Conservation (phyloP, 495 filamentous ascomycete genomes). For the Chaetomium cochliodes region DNA sequence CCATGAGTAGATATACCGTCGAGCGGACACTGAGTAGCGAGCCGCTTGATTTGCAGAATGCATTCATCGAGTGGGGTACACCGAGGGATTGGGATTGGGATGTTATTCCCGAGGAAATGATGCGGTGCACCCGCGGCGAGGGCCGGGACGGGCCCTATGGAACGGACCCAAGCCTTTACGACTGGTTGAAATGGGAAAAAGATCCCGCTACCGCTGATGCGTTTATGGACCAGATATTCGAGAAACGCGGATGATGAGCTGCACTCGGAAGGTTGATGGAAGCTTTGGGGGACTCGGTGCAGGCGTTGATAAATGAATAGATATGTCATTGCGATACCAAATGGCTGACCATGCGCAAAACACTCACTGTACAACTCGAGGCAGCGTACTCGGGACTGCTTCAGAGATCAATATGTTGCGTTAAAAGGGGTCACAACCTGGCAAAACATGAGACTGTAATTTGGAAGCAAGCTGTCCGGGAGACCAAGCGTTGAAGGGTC, state of each 20-base stretch:
- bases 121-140: background rate
- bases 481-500: background rate
- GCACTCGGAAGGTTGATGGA: too few species aligned
- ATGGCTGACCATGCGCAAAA: too few species aligned
- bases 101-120: background rate
- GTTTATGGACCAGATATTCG: too few species aligned
- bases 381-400: background rate
- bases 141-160: background rate
- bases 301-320: too few species aligned
- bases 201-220: background rate
- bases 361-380: too few species aligned
- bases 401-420: too few species aligned
- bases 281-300: too few species aligned
- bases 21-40: background rate
- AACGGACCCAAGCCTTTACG: background rate
- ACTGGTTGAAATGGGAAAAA: conserved; percentile 10
- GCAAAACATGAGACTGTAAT: background rate
- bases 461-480: background rate
- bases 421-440: background rate
- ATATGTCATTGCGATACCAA: too few species aligned
- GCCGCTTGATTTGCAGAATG: background rate
- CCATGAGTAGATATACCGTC: background rate
- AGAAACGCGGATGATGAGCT: too few species aligned
- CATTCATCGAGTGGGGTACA: background rate
- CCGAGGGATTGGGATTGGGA: background rate